Evolutionary conservation across 257 asterid species (phyloP).

Genomic region (Ocimum tenuiflorum): DNA sequence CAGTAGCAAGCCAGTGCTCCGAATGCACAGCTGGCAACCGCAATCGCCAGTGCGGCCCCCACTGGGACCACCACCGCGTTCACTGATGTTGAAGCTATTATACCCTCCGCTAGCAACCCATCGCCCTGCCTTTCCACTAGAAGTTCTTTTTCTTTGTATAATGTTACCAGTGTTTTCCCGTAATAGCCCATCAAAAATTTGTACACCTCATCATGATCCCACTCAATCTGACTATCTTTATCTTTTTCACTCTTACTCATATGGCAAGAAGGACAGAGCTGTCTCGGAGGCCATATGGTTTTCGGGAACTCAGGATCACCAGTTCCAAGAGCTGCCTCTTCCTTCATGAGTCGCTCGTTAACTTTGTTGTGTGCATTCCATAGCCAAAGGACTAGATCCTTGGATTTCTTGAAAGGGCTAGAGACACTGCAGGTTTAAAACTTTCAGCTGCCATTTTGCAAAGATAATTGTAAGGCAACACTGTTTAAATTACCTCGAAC

Average conservation of each 20-base stretch:
- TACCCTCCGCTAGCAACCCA: constrained; percentile 35
- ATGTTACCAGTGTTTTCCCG: constrained; percentile 44
- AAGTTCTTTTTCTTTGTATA: constrained; percentile 50
- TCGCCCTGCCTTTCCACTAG: constrained; percentile 22
- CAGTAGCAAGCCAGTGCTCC: constrained; percentile 93
- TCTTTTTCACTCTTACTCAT: constrained; percentile 18
- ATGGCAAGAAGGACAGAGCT: constrained; percentile 79
- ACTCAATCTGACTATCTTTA: constrained; percentile 23
- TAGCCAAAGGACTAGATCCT: constrained; percentile 73
- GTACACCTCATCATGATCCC: constrained; percentile 60
- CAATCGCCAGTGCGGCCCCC: constrained; percentile 93
- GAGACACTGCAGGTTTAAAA: constrained; percentile 48
- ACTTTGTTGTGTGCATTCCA: constrained; percentile 91
- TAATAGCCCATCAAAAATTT: constrained; percentile 58
- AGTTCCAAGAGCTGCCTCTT: constrained; percentile 50
- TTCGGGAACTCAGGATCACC: constrained; percentile 83
- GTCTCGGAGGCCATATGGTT: constrained; percentile 67
- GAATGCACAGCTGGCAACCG: constrained; percentile 91
- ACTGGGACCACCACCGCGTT: constrained; percentile 73
- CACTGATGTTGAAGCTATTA: constrained; percentile 36
- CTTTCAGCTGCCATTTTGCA: background rate
- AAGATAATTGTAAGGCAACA: constrained; percentile 3
- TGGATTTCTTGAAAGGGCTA: constrained; percentile 58
- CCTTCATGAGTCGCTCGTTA: constrained; percentile 68
- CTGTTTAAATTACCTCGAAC: constrained; percentile 54